phyloP scores from a whole-genome alignment of 2,329 filamentous ascomycete genomes.

The Colletotrichum sp. region DNA sequence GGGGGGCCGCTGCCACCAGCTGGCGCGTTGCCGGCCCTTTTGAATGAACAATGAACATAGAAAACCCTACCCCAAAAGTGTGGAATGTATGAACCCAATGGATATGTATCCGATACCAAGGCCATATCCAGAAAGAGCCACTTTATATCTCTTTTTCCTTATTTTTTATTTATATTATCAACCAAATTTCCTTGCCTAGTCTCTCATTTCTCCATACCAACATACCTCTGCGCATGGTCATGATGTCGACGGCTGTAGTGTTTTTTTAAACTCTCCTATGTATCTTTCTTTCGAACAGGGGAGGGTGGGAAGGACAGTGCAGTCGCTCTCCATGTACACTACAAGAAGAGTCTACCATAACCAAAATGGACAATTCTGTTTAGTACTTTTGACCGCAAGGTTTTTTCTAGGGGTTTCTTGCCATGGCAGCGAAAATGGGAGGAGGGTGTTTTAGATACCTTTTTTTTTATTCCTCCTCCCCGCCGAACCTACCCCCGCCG shows the following conservation, averaged over 20 bases:
- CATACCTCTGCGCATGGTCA: conserved; percentile 16
- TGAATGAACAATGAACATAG: conserved; percentile 17
- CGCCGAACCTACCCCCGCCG: not conserved
- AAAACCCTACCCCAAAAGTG: not conserved
- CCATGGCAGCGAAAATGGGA: not conserved
- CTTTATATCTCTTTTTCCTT: conserved; percentile 21
- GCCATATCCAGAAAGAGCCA: conserved; percentile 6
- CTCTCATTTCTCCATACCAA: not conserved
- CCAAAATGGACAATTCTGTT: not conserved
- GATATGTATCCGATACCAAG: not conserved
- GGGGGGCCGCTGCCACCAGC: not conserved
- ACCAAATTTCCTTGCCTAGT: conserved; percentile 8
- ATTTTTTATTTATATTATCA: conserved; percentile 18
- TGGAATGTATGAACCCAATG: conserved; percentile 17
- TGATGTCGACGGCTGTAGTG: conserved; percentile 11
- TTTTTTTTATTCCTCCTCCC: not conserved
- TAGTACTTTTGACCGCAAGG: not conserved
- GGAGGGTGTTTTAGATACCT: conserved; percentile 6
- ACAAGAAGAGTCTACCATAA: not conserved
- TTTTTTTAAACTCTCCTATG: not conserved
- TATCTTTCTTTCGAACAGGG: not conserved
- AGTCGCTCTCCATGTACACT: not conserved
- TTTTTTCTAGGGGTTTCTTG: not conserved
- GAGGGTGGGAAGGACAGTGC: not conserved
- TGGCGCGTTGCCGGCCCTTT: not conserved